These are phyloP conservation scores for Suillus discolor DNA, from an alignment of 768 basidiomycete genomes.

Conservation along the genomic window DNA sequence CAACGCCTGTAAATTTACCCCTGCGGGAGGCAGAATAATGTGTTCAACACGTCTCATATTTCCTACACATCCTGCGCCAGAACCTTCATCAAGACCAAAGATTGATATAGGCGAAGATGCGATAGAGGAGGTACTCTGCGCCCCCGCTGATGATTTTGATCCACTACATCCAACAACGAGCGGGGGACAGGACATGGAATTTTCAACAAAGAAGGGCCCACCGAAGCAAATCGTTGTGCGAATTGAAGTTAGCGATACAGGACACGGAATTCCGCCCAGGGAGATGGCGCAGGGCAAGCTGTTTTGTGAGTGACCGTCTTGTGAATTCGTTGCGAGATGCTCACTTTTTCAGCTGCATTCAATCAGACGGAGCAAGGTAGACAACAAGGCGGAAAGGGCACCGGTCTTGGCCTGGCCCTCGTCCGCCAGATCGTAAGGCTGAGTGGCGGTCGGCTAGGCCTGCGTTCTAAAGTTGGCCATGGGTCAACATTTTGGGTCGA, in stretches of 20 bases:
- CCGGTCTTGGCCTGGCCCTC: conserved; percentile 75
- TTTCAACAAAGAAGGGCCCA: conserved; percentile 18
- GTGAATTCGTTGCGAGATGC: conserved; percentile 4
- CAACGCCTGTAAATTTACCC: conserved; percentile 83
- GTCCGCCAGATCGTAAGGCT: conserved; percentile 80
- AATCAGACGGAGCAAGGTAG: conserved; percentile 80
- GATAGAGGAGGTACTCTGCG: conserved; percentile 27
- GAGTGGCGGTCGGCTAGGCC: conserved; percentile 72
- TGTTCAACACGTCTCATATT: conserved; percentile 67
- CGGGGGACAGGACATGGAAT: neutral
- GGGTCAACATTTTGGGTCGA: conserved; percentile 93
- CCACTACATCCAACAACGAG: neutral
- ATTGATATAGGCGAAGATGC: conserved; percentile 15
- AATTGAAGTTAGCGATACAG: conserved; percentile 83
- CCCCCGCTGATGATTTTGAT: conserved; percentile 39
- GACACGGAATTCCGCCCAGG: conserved; percentile 58
- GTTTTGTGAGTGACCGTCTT: conserved; percentile 54
- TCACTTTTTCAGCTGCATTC: conserved; percentile 55
- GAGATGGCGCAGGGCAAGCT: conserved; percentile 75
- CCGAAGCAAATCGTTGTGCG: conserved; percentile 76
- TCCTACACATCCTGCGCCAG: conserved; percentile 20
- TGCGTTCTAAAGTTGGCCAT: conserved; percentile 59
- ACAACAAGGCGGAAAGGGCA: conserved; percentile 73
- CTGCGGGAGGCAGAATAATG: conserved; percentile 63
- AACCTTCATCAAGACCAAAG: conserved; percentile 11